Conservation (phyloP, 768 basidiomycete genomes). For the Gymnopilus junonius region DNA sequence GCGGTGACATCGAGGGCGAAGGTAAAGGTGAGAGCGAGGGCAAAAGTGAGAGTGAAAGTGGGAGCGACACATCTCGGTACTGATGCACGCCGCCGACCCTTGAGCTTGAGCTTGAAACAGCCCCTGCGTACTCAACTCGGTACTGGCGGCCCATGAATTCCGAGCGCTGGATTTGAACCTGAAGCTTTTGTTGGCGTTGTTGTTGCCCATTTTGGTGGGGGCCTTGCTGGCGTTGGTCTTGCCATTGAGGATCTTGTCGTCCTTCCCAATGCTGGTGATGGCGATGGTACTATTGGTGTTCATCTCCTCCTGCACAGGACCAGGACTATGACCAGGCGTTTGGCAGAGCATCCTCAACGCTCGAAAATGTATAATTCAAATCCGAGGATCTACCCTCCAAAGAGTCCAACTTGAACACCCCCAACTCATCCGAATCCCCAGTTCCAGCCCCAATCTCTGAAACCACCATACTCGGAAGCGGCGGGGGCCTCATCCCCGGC, state of each 20-base stretch:
- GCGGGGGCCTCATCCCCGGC: neutral
- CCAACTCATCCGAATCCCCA: neutral
- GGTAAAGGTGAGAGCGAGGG: too few relatives aligned
- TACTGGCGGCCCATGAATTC: slow-evolving; percentile 50
- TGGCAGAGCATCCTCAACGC: too few relatives aligned
- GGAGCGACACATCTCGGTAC: too few relatives aligned
- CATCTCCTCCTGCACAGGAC: too few relatives aligned
- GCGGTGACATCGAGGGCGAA: too few relatives aligned
- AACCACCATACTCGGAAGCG: neutral
- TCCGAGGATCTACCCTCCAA: too few relatives aligned
- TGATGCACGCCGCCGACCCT: too few relatives aligned
- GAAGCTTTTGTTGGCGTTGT: slow-evolving; percentile 25
- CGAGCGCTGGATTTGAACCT: slow-evolving; percentile 48
- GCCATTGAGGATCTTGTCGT: neutral
- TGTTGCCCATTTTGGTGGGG: neutral
- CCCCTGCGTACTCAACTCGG: neutral
- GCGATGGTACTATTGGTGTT: neutral
- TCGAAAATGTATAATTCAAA: too few relatives aligned
- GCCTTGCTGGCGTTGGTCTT: neutral
- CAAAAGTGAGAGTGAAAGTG: too few relatives aligned
- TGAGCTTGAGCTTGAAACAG: neutral
- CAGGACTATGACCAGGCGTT: too few relatives aligned
- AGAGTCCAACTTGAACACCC: too few relatives aligned
- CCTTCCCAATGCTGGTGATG: neutral
- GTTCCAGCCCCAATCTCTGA: too few relatives aligned